Evolutionary conservation across 2,329 filamentous ascomycete species (phyloP).

Genomic region (Pestalotiopsis sp.): DNA sequence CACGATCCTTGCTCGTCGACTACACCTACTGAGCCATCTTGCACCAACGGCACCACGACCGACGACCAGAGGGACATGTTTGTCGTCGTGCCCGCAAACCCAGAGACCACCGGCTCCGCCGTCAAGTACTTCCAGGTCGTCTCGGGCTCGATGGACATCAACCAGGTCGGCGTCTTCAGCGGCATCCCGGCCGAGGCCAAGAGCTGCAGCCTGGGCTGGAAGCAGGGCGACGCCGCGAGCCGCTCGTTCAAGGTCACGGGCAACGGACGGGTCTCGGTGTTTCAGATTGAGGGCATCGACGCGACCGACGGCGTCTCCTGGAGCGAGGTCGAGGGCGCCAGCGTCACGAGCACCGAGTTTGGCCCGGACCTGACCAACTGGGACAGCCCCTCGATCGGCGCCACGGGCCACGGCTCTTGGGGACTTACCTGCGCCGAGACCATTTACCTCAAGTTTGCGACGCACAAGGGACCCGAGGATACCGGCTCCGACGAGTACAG

Average conservation of each 20-base stretch:
- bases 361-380: constrained; percentile 31
- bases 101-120: background rate
- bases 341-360: constrained; percentile 18
- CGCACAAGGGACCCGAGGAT: constrained; percentile 13
- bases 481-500: constrained; percentile 19
- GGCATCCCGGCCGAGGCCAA: constrained; percentile 29
- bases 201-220: constrained; percentile 30
- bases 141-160: background rate
- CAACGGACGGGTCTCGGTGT: constrained; percentile 23
- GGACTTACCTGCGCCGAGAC: constrained; percentile 25
- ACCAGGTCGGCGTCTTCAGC: constrained; percentile 33
- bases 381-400: constrained; percentile 19
- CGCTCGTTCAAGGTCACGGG: constrained; percentile 37
- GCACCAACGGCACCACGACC: background rate
- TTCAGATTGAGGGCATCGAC: constrained; percentile 10
- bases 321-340: constrained; percentile 18
- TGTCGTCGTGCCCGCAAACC: background rate
- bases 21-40: background rate
- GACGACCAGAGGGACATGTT: background rate
- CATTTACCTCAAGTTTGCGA: constrained; percentile 26
- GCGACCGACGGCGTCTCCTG: constrained; percentile 25
- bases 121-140: background rate
- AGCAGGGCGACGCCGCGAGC: constrained; percentile 34
- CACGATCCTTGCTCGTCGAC: background rate
- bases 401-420: constrained; percentile 20